Evolutionary conservation across 345 rosid genomes (phyloP), one percentile per base, ranked within the genome.

Genomic region (Ceriops decandra): DNA sequence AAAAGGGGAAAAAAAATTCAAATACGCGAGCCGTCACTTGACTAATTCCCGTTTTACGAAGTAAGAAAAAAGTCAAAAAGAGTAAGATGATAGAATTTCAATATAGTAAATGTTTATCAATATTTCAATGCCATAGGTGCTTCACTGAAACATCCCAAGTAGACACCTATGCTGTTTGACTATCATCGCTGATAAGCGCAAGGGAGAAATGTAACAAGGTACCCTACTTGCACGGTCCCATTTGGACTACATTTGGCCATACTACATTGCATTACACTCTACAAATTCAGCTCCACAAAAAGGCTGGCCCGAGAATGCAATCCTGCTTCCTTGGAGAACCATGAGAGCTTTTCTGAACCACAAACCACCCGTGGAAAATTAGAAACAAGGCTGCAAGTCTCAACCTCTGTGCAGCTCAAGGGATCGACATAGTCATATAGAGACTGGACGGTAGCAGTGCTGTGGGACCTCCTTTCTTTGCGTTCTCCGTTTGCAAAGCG

Each of bases 291-390:
- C 92, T 95, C 98, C 74, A 95, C 92, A 69, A 92, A 95, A 71
- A 95, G 99, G 81, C 98, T 90, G 66, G 95, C 99, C 80, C 90
- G 98, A 74, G 99, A 98, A 84, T 95, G 92, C 81, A 95, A 83
- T 67, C 99, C 96, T 26, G 95, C 88, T 51, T 90, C 98, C 76
- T 92, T 85, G 63, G 92, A 72, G 38, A 90, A 76, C 81, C 82
- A 57, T 0, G 82, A 74, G 56, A 79, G 75, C 83, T 90, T 90
- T 35, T 90, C 98, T 46, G 81, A 57, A 35, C 92, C 96, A 20
- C 86, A 87, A 13, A 84, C 84, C 31, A 79, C 80, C 22, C 99
- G 84, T 2, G 98, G 99, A 52, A 92, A 92, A 84, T 88, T 92
- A 27, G 98, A 90, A 19, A 95, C 87, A 49, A 95, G 88, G 72